Evolutionary conservation across 225 moss, liverwort and hornwort genomes (phyloP), one percentile per base, ranked within the genome.

Genomic region (Pseudoscleropodium purum): DNA sequence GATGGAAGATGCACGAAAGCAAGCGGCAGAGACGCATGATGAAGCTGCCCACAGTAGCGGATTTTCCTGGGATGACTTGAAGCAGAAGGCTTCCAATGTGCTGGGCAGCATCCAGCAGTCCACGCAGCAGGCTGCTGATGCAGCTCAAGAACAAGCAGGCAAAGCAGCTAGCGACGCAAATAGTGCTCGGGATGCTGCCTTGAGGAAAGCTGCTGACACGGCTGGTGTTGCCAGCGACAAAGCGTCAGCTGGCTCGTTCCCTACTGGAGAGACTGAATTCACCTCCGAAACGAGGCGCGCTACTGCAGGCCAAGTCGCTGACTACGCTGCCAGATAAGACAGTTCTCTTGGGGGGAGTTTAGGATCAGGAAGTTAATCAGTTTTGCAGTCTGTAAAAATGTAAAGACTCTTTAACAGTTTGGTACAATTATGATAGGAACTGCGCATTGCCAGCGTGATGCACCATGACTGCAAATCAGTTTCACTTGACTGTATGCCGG

Each of bases 231-330:
- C 93, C 11, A 90, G 93, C 16, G 93, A 94, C 70, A 93, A 91
- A 85, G 93, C 83, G 6, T 23, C 89, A 39, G 85, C n/a, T 67
- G 87, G 39, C 31, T 61, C 84, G 67, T 27, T 56, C 33, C 3
- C 25, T 33, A 21, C 85, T 34, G 90, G 68, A 2, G 54, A 90
- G 13, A 30, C 90, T 43, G 90, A 86, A 2, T 94, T 91, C 15
- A 87, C 94, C 23, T 94, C 93, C 12, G 94, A 94, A 84, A 94
- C 94, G 14, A 87, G 94, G 59, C 89, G 94, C 25, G 94, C 91
- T 29, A 94, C 94, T 68, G 93, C 94, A 30, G 90, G 88, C 51
- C 94, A 94, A 88, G 93, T 94, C 82, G 94, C 94, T 18, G 94
- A 94, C 47, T 94, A 94, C 33, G 93, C 93, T 34, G 75, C 89